These are phyloP conservation scores for Diaporthe batatas DNA, from an alignment of 2,329 filamentous ascomycete genomes.

Conservation along the genomic window DNA sequence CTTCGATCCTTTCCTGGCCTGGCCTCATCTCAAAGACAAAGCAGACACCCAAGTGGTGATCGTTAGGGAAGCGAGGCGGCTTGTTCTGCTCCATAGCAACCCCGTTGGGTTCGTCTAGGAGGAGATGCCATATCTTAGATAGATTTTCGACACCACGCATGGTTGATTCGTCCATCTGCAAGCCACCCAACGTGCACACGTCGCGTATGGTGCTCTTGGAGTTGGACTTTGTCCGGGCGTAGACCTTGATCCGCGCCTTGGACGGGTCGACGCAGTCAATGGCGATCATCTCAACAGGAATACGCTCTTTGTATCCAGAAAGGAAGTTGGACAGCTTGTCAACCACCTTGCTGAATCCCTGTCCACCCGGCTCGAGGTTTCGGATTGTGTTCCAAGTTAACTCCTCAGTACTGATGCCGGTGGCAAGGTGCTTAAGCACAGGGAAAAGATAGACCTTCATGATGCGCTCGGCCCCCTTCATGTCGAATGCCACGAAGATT, in stretches of 20 bases:
- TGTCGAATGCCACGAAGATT: constrained; percentile 50
- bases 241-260: constrained; percentile 40
- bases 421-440: constrained; percentile 37
- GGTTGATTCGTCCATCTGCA: constrained; percentile 31
- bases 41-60: constrained; percentile 35
- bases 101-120: constrained; percentile 35
- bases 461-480: constrained; percentile 25
- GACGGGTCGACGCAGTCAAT: constrained; percentile 40
- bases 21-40: constrained; percentile 40
- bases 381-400: constrained; percentile 30
- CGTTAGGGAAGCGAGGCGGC: constrained; percentile 11
- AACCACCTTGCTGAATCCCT: constrained; percentile 25
- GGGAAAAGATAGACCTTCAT: constrained; percentile 42
- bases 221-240: constrained; percentile 36
- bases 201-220: constrained; percentile 37
- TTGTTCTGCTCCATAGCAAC: constrained; percentile 26
- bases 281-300: constrained; percentile 37
- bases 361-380: constrained; percentile 26
- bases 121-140: constrained; percentile 37
- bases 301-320: constrained; percentile 7
- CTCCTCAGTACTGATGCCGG: constrained; percentile 25
- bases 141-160: constrained; percentile 23
- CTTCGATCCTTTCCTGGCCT: constrained; percentile 35
- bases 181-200: constrained; percentile 38
- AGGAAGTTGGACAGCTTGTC: constrained; percentile 33